Percentiles rank a stretch among this genome's conserved stretches.
These are phyloP conservation scores for Paramarasmius palmivorus DNA, from an alignment of 1,284 basidiomycete species.

Conservation along the genomic window DNA sequence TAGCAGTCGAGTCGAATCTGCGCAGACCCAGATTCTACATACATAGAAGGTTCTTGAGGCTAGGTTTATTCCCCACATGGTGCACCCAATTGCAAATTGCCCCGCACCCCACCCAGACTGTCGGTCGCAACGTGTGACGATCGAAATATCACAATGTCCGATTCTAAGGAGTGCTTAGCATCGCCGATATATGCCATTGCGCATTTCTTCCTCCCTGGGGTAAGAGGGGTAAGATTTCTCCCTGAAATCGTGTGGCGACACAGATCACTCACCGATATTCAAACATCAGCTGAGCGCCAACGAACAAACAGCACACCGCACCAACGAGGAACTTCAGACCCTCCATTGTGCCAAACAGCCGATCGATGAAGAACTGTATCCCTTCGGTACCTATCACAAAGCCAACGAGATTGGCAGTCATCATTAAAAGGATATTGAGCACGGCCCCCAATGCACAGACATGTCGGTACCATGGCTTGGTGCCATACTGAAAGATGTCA, in stretches of 20 bases:
- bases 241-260: neutral
- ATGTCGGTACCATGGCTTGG: slow-evolving; percentile 82
- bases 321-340: slow-evolving; percentile 71
- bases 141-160: neutral
- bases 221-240: neutral
- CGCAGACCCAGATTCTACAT: no score
- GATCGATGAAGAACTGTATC: slow-evolving; percentile 64
- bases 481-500: no score
- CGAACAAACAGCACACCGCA: slow-evolving; percentile 72
- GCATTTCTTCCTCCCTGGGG: slow-evolving; percentile 50
- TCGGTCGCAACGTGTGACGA: no score
- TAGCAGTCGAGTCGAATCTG: no score
- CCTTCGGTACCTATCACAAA: slow-evolving; percentile 94
- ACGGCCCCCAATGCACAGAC: slow-evolving; percentile 84
- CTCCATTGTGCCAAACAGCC: slow-evolving; percentile 66
- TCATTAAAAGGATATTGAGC: slow-evolving; percentile 88
- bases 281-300: slow-evolving; percentile 92
- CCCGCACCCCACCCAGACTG: no score
- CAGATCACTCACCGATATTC: slow-evolving; percentile 68
- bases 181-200: slow-evolving; percentile 60
- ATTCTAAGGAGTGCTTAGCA: no score
- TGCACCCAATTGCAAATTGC: no score
- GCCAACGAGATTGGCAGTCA: slow-evolving; percentile 92
- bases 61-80: no score
- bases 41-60: no score